Evolutionary conservation across 1,284 basidiomycete species (phyloP), one percentile per base, ranked within the genome.

Genomic region (Irpex rosettiformis): DNA sequence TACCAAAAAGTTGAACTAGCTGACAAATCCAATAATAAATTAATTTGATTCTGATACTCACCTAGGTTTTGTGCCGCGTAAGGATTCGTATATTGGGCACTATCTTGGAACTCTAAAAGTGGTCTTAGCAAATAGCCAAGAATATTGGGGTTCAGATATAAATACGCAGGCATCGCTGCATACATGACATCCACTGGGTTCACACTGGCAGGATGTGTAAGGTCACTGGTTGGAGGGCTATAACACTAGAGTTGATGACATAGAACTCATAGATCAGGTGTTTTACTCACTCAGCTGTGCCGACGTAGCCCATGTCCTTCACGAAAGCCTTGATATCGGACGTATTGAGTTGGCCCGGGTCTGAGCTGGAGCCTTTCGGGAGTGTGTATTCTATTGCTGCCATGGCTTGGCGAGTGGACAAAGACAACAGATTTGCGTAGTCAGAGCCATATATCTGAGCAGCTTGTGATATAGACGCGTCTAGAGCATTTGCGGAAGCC

Each of bases 181-280:
- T 76, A 82, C 7, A 84, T 67, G 3, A 72, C 72, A 57, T 83
- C 81, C 3, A 82, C 78, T 1, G 81, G 77, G 59, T 78, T 82
- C 4, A 67, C 63, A 6, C 67, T 65, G 22, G 48, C 13, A 8
- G 48, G 43, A 5, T 47, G 8, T 18, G 13, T 6, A 18, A 7
- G 8, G 18, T 47, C 43, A 6, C 11, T 47, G 11, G 43, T n/a
- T n/a, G n/a, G n/a, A n/a, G n/a, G n/a, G n/a, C n/a, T n/a, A n/a
- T n/a, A n/a, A n/a, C n/a, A n/a, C n/a, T n/a, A n/a, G n/a, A n/a
- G n/a, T n/a, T n/a, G n/a, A n/a, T n/a, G n/a, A n/a, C n/a, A n/a
- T n/a, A n/a, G n/a, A n/a, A n/a, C n/a, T n/a, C n/a, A n/a, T n/a
- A n/a, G n/a, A n/a, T n/a, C n/a, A n/a, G n/a, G n/a, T n/a, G n/a